phyloP scores from a whole-genome alignment of 257 asterid genomes.

The Leptodermis oblonga region DNA sequence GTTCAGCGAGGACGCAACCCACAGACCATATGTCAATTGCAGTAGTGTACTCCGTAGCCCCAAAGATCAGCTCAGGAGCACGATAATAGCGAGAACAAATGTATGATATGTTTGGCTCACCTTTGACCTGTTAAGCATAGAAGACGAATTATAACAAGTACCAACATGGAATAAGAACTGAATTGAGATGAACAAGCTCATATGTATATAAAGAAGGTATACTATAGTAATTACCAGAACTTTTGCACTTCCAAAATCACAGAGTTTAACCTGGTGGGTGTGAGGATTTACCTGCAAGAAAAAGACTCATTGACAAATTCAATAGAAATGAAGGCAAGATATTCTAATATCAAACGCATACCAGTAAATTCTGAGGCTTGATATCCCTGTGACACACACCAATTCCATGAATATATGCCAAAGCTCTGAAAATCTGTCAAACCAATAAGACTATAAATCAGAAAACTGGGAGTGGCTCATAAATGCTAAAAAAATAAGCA shows the following conservation, averaged over 20 bases:
- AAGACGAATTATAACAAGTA: neutral
- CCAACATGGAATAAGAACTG: neutral
- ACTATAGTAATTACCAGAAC: conserved; percentile 49
- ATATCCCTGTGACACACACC: conserved; percentile 91
- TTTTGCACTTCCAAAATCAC: conserved; percentile 93
- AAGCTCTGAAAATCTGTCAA: conserved; percentile 72
- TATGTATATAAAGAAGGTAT: neutral
- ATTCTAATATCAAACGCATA: conserved; percentile 26
- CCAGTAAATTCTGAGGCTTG: conserved; percentile 86
- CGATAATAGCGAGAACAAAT: conserved; percentile 79
- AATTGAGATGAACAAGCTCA: neutral
- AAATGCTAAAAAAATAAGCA: too few species aligned
- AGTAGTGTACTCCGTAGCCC: conserved; percentile 76
- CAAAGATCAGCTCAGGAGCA: conserved; percentile 81
- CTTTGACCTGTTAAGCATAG: conserved; percentile 56
- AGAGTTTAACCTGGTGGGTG: conserved; percentile 77
- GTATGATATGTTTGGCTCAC: conserved; percentile 80
- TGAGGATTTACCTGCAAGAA: conserved; percentile 82
- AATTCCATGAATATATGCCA: conserved; percentile 76
- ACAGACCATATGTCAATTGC: conserved; percentile 88
- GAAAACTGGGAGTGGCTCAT: neutral
- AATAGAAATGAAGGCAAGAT: neutral
- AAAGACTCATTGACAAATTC: conserved; percentile 11
- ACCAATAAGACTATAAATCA: conserved; percentile 7
- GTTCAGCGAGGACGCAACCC: conserved; percentile 87